These are phyloP conservation scores for Salix brachista DNA, from an alignment of 345 rosid genomes.

Conservation along the genomic window DNA sequence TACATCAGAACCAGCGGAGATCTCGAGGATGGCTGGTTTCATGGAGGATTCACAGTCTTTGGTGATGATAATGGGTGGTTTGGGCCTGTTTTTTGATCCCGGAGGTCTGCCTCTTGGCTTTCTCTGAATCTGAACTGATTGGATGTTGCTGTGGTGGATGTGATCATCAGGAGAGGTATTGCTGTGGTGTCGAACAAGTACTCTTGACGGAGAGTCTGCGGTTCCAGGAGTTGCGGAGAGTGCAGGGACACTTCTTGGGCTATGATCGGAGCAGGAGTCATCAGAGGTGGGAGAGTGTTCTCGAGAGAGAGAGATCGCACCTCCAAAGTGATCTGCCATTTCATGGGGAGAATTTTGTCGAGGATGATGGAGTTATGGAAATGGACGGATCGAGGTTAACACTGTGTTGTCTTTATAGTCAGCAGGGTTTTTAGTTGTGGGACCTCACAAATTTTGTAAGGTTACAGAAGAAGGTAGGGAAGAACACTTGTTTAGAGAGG, in stretches of 20 bases:
- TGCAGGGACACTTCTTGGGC: constrained; percentile 15
- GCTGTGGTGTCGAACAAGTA: background rate
- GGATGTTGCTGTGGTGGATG: background rate
- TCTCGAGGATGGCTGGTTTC: constrained; percentile 46
- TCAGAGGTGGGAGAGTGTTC: constrained; percentile 22
- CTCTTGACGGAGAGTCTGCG: background rate
- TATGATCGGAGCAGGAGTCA: constrained; percentile 32
- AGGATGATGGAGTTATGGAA: background rate
- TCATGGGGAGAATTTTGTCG: background rate
- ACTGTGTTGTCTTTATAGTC: background rate
- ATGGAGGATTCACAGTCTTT: constrained; percentile 30
- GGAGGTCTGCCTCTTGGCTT: constrained; percentile 56
- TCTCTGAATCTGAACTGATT: background rate
- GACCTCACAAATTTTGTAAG: background rate
- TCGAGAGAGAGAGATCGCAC: constrained; percentile 35
- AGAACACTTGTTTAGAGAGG: background rate
- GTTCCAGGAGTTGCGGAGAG: constrained; percentile 5
- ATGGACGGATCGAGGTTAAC: background rate
- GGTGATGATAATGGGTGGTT: constrained; percentile 41
- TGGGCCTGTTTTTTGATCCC: constrained; percentile 59
- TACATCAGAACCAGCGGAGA: constrained; percentile 49
- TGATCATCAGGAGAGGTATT: constrained; percentile 1
- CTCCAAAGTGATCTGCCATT: constrained; percentile 35
- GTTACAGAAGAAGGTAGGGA: background rate
- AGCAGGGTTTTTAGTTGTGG: background rate